These are phyloP conservation scores for Eudorina sp. DNA, from an alignment of 139 green algal genomes.

Conservation along the genomic window DNA sequence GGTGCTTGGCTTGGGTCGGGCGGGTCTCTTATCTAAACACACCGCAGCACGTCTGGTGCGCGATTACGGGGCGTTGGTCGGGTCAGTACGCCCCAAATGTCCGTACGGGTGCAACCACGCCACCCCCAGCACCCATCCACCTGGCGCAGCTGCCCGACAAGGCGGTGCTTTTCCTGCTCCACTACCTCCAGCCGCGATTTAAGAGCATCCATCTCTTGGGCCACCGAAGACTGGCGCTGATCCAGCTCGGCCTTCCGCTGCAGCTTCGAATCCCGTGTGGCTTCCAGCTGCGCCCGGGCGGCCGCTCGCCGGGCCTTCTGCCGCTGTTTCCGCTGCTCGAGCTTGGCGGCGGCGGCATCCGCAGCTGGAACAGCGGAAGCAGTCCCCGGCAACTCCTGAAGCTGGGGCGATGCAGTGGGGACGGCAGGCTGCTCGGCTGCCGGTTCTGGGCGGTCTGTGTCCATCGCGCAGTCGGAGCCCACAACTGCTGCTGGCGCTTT, in stretches of 20 bases:
- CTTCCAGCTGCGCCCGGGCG: background rate
- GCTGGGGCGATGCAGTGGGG: background rate
- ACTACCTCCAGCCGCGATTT: slow-evolving; percentile 23
- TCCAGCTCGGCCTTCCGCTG: background rate
- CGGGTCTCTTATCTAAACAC: too few relatives aligned
- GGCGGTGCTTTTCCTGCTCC: slow-evolving; percentile 36
- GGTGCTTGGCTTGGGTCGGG: too few relatives aligned
- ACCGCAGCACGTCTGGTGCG: too few relatives aligned
- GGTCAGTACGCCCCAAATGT: too few relatives aligned
- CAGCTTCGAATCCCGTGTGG: background rate
- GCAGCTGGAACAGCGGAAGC: background rate
- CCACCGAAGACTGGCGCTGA: background rate
- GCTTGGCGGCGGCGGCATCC: background rate
- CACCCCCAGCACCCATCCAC: background rate
- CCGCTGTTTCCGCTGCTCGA: background rate
- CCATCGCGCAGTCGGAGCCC: background rate
- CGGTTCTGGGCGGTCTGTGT: background rate
- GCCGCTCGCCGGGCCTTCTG: background rate
- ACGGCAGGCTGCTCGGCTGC: background rate
- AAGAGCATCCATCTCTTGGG: background rate
- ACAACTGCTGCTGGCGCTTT: too few relatives aligned
- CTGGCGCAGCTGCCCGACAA: slow-evolving; percentile 39
- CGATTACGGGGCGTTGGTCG: too few relatives aligned
- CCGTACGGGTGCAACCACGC: background rate
- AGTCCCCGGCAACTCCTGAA: background rate